Evolutionary conservation across 257 asterid genomes (phyloP), one percentile per base, ranked within the genome.

Genomic region (Galeopsis tetrahit): DNA sequence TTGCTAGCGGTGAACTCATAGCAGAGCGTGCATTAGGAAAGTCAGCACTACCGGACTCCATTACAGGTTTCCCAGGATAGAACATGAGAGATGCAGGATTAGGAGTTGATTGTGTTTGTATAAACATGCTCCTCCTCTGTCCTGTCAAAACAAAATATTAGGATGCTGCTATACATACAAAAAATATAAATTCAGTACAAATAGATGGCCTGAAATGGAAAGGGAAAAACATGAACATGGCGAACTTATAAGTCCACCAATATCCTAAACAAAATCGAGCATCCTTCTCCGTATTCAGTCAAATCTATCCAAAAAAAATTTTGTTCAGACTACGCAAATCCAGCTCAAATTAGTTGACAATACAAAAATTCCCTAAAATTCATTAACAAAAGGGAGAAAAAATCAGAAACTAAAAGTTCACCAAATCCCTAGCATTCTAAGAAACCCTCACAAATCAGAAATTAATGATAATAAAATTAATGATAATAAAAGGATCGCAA

Each of bases 1-100:
- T 89, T 0, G 96, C 96, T 38, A 89, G 78, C 2, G 96, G 90
- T 8, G 96, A 89, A 75, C 66, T 85, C 93, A 89, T 87, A 60
- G 96, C 91, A 7, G 87, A 71, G 35, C 96, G 96, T 55, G 91
- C 91, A 82, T 89, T 89, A 3, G 96, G 91, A 77, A 89, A 89
- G 66, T 89, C 96, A 2, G 91, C 82, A 69, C 91, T 87, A 32
- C 96, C 93, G 11, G 78, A 7, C 75, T 89, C 90, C 89, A 89
- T 66, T 56, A 87, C 91, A 2, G 91, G 85, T 83, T 85, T 87
- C 63, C 93, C 93, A n/a, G 96, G 96, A 77, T 82, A 75, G 84
- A 89, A 89, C 93, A 89, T 89, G 57, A 89, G 90, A 33, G 96
- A 89, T 3, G 82, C 82, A 31, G 96, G 96, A 49, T 89, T 89